Conservation (phyloP, 768 basidiomycete species). For the Hydnum rufescens region DNA sequence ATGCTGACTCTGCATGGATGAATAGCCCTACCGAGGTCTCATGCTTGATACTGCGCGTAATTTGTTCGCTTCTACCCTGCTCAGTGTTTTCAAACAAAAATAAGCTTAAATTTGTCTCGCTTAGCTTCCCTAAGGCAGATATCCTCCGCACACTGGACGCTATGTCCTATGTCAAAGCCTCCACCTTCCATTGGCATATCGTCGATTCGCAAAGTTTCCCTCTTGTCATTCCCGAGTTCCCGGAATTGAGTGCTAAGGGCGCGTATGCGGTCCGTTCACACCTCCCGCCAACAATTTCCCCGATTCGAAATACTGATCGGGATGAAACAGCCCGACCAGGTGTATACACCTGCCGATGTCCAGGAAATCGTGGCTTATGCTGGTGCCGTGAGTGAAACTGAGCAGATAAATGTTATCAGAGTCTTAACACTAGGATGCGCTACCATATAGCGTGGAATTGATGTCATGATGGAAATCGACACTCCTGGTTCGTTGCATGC, state of each 20-base stretch:
- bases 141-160: slow-evolving; percentile 52
- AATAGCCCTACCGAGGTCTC: slow-evolving; percentile 51
- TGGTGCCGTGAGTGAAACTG: slow-evolving; percentile 31
- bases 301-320: too few species aligned
- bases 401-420: background rate
- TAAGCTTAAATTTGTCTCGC: background rate
- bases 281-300: too few species aligned
- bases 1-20: background rate
- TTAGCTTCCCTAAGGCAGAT: slow-evolving; percentile 40
- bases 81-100: background rate
- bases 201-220: slow-evolving; percentile 66
- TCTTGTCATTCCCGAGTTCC: slow-evolving; percentile 37
- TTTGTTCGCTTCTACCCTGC: slow-evolving; percentile 27
- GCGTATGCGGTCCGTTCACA: too few species aligned
- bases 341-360: slow-evolving; percentile 39
- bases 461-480: slow-evolving; percentile 63
- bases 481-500: too few species aligned
- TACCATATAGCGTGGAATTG: slow-evolving; percentile 41
- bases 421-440: background rate
- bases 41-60: slow-evolving; percentile 69
- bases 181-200: slow-evolving; percentile 62
- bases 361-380: slow-evolving; percentile 46
- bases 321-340: slow-evolving; percentile 20
- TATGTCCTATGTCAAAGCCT: slow-evolving; percentile 55
- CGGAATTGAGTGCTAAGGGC: slow-evolving; percentile 36